Percentiles rank a stretch among this genome's conserved stretches.
Conservation (phyloP, 2,329 filamentous ascomycete species). For the Eutypella sp. region DNA sequence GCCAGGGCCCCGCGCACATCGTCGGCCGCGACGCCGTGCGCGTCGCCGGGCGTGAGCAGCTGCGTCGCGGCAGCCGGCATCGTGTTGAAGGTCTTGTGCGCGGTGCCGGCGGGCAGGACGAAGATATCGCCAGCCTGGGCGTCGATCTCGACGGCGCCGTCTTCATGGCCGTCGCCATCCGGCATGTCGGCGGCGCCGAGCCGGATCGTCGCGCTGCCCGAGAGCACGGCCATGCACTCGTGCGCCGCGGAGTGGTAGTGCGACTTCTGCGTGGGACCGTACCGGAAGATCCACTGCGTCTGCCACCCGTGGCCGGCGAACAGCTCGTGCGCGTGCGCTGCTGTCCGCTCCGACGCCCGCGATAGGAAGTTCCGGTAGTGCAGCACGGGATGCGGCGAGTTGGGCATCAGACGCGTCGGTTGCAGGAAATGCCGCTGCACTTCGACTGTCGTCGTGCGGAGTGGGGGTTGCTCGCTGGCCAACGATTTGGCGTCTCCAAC, state of each 20-base stretch:
- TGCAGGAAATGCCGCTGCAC: too few species aligned
- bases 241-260: conserved; percentile 47
- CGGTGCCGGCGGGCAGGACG: conserved; percentile 46
- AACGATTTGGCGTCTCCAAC: too few species aligned
- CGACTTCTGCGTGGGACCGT: conserved; percentile 40
- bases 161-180: conserved; percentile 21
- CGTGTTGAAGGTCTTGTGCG: conserved; percentile 49
- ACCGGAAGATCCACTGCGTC: conserved; percentile 45
- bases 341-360: too few species aligned
- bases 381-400: too few species aligned
- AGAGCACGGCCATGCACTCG: conserved; percentile 51
- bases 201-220: conserved; percentile 46
- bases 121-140: conserved; percentile 45
- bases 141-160: conserved; percentile 18
- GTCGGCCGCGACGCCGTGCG: not conserved
- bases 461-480: too few species aligned
- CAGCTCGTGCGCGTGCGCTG: conserved; percentile 35
- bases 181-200: conserved; percentile 48
- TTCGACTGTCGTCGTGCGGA: too few species aligned
- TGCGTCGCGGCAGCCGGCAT: conserved; percentile 24
- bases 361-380: too few species aligned
- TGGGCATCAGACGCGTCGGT: too few species aligned
- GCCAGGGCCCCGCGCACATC: not conserved
- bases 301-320: conserved; percentile 40
- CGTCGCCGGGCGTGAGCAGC: not conserved